These are phyloP conservation scores for Ceratocystis diversiconidia DNA, from an alignment of 2,329 filamentous ascomycete genomes.

Conservation along the genomic window DNA sequence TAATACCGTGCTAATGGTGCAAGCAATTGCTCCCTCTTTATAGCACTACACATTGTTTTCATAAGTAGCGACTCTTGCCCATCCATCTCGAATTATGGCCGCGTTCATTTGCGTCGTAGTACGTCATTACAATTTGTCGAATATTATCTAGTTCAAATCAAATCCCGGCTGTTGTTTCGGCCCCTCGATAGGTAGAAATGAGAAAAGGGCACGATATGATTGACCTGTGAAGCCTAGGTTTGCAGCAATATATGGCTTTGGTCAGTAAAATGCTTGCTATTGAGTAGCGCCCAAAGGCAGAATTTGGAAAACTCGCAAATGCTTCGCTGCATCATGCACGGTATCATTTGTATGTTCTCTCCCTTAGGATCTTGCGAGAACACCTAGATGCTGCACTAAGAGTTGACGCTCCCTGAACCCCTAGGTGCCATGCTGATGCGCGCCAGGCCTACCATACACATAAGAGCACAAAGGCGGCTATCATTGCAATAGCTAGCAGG, in stretches of 20 bases:
- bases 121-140: background rate
- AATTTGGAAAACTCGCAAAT: constrained; percentile 39
- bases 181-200: constrained; percentile 43
- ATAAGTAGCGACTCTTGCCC: no score
- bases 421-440: constrained; percentile 51
- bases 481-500: constrained; percentile 45
- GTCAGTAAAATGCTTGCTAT: no score
- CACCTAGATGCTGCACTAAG: constrained; percentile 45
- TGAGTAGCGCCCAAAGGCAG: no score
- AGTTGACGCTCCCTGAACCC: constrained; percentile 44
- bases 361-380: constrained; percentile 37
- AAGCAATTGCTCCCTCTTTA: no score
- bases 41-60: no score
- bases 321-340: constrained; percentile 48
- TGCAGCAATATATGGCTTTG: no score
- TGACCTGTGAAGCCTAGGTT: constrained; percentile 30
- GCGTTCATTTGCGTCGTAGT: background rate
- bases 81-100: no score
- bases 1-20: no score
- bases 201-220: constrained; percentile 50
- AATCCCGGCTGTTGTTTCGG: no score
- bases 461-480: constrained; percentile 52
- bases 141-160: no score
- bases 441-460: constrained; percentile 54
- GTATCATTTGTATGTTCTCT: constrained; percentile 40